These are phyloP conservation scores for Cercospora sp. DNA, from an alignment of 2,329 filamentous ascomycete species.

Conservation along the genomic window DNA sequence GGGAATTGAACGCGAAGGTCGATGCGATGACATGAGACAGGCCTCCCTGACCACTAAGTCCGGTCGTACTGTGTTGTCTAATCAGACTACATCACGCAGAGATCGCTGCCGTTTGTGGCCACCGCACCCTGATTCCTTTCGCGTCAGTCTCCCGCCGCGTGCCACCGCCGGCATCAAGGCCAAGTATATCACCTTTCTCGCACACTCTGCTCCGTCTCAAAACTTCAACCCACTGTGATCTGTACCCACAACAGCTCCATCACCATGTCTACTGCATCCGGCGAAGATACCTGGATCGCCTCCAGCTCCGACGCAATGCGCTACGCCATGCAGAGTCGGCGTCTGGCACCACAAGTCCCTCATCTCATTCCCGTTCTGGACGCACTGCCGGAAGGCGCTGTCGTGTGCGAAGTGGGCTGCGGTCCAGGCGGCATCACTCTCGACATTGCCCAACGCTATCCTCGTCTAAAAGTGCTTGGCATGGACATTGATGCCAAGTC, in stretches of 20 bases:
- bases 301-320: conserved; percentile 12
- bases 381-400: conserved; percentile 7
- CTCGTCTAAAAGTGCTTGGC: conserved; percentile 16
- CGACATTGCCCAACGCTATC: conserved; percentile 19
- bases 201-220: background rate
- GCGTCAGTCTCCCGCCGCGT: background rate
- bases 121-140: background rate
- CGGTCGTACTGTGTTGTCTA: background rate
- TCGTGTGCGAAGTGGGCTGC: conserved; percentile 20
- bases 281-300: conserved; percentile 6
- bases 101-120: background rate
- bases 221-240: background rate
- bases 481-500: conserved; percentile 19
- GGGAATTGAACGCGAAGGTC: background rate
- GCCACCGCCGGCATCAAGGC: background rate
- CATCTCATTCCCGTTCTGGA: conserved; percentile 19
- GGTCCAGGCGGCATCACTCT: conserved; percentile 22
- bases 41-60: background rate
- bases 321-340: conserved; percentile 15
- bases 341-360: conserved; percentile 6
- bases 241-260: background rate
- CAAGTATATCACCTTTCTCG: background rate
- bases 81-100: background rate
- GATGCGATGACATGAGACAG: background rate
- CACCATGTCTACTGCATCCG: background rate